Percentiles rank a stretch among this genome's conserved stretches.
These are phyloP conservation scores for Phlebiopsis flavidoalba DNA, from an alignment of 768 basidiomycete species.

Conservation along the genomic window DNA sequence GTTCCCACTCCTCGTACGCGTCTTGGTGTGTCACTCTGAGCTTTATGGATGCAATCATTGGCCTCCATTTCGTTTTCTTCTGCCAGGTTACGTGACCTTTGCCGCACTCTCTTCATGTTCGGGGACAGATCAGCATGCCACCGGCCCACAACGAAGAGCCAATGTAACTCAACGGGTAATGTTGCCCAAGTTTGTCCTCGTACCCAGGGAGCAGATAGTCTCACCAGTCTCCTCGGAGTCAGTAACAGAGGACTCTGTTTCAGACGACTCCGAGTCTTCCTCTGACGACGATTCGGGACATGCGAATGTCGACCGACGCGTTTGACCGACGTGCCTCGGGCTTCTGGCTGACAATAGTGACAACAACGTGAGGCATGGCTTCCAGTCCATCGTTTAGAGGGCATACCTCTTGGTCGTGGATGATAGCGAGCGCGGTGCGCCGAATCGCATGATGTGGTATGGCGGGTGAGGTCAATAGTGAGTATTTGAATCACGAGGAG, in stretches of 20 bases:
- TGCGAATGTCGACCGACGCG: slow-evolving; percentile 48
- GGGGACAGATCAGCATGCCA: slow-evolving; percentile 9
- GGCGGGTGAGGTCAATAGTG: neutral
- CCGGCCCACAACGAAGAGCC: neutral
- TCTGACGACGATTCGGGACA: slow-evolving; percentile 46
- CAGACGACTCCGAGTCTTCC: slow-evolving; percentile 36
- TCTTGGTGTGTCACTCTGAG: slow-evolving; percentile 39
- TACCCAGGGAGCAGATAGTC: slow-evolving; percentile 39
- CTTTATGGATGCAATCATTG: slow-evolving; percentile 40
- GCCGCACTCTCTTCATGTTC: slow-evolving; percentile 19
- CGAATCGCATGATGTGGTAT: slow-evolving; percentile 42
- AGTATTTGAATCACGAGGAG: neutral
- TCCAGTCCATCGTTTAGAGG: neutral
- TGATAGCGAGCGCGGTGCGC: slow-evolving; percentile 47
- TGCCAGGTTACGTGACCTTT: slow-evolving; percentile 18
- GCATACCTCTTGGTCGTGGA: slow-evolving; percentile 40
- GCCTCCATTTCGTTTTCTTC: slow-evolving; percentile 38
- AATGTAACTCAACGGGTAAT: slow-evolving; percentile 25
- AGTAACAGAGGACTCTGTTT: slow-evolving; percentile 30
- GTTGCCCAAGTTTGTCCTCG: slow-evolving; percentile 34
- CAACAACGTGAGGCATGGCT: slow-evolving; percentile 5
- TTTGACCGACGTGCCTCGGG: neutral
- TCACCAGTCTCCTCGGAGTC: slow-evolving; percentile 19
- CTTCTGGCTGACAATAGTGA: slow-evolving; percentile 7
- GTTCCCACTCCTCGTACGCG: slow-evolving; percentile 49